phyloP scores from a whole-genome alignment of 345 rosid species.

The Geranium rotundifolium region DNA sequence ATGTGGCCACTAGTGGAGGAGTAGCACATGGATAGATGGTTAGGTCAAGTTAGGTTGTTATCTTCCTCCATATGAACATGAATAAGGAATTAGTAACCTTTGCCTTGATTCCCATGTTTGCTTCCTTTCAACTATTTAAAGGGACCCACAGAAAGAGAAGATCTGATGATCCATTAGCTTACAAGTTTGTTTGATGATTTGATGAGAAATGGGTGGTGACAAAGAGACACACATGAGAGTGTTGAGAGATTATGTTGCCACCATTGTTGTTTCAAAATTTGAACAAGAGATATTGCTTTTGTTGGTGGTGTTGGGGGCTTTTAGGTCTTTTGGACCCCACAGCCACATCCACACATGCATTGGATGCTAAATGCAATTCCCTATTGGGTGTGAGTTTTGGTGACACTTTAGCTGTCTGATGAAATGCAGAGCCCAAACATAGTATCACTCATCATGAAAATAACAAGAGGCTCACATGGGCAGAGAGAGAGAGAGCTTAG shows the following conservation, averaged over 20 bases:
- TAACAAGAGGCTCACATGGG: neutral
- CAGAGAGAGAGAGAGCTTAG: neutral
- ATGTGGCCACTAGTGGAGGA: no score
- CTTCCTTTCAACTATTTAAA: neutral
- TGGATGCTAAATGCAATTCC: constrained; percentile 12
- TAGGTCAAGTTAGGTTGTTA: no score
- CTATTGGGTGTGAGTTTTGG: neutral
- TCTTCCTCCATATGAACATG: no score
- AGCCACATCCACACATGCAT: constrained; percentile 17
- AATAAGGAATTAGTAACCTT: neutral
- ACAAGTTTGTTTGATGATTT: no score
- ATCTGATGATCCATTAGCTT: no score
- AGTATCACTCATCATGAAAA: neutral
- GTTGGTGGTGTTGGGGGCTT: neutral
- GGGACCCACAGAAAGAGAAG: neutral
- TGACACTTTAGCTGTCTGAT: neutral
- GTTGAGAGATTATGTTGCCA: neutral
- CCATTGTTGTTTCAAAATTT: constrained; percentile 1
- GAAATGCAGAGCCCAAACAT: neutral
- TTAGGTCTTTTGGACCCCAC: constrained; percentile 4
- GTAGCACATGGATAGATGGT: no score
- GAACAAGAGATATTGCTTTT: neutral
- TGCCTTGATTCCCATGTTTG: neutral
- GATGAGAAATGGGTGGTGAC: neutral
- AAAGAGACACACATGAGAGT: no score